Base-by-base conservation (phyloP, 1,284 basidiomycete species). In the Taiwanofungus camphoratus region DNA sequence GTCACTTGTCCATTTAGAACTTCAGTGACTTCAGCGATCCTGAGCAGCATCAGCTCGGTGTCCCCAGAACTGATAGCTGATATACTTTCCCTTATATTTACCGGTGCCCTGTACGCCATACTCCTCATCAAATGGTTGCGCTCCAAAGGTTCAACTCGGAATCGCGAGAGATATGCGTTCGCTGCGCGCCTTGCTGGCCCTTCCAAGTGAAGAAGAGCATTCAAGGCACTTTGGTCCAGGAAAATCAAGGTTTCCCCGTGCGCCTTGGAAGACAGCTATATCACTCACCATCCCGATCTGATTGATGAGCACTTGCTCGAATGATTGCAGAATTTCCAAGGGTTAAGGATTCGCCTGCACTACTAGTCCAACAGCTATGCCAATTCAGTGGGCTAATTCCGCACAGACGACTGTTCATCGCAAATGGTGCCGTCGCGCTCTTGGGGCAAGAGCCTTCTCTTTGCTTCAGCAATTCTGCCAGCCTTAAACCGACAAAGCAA, bases 1-100 rank as follows among this genome's bases (percentile, higher is more conserved):
- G 18, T 23, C 16, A 26, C 23, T 9, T 41, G 27, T 41, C 39
- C 39, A 9, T 41, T 8, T 34, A 16, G 29, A 27, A 27, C 32
- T 8, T 36, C 33, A 4, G 5, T 41, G 18, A 23, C 19, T 13
- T 18, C 29, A 13, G 12, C 12, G 13, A 12, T 31, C 23, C 21
- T 7, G 7, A 6, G 7, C 31, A 33, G 7, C 31, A 6, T 18
- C 31, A 13, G 31, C 31, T 27, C 26, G 7, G 8, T 7, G 26
- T 13, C 26, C 13, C 7, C 26, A 27, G 7, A 27, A 27, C 26
- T 27, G 26, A 13, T 27, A 13, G 26, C 8, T 13, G 26, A 27
- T 13, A 16, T 33, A 33, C 16, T 9, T 9, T 18, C 16, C 18
- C 18, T 8, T 29, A 8, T 9, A 9, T n/a, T 1, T n/a, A 29